phyloP scores from a whole-genome alignment of 495 filamentous ascomycete species.

The Hypoxylon perforatum region DNA sequence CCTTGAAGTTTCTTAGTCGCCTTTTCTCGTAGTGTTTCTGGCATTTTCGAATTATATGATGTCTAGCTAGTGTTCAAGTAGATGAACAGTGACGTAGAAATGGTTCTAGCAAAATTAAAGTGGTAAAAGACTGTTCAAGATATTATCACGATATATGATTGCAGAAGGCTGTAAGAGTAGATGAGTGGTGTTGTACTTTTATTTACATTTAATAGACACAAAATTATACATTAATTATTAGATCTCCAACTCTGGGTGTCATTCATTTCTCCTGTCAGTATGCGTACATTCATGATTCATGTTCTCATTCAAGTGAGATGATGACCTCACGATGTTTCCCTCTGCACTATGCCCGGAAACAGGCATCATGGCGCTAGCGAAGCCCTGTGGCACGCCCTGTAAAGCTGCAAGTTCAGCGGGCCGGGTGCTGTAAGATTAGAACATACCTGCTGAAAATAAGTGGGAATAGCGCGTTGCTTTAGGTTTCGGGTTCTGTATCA shows the following conservation, averaged over 20 bases:
- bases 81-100: no score
- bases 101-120: background rate
- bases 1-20: conserved; percentile 52
- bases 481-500: no score
- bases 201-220: conserved; percentile 4
- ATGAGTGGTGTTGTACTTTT: conserved; percentile 2
- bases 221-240: conserved; percentile 10
- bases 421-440: conserved; percentile 1
- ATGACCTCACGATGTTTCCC: conserved; percentile 41
- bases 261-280: background rate
- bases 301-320: conserved; percentile 38
- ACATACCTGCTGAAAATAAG: background rate
- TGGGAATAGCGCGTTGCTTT: background rate
- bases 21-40: conserved; percentile 48
- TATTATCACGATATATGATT: background rate
- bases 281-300: conserved; percentile 29
- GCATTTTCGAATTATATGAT: conserved; percentile 21
- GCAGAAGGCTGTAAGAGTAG: background rate
- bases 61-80: background rate
- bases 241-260: background rate
- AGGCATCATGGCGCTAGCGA: conserved; percentile 8
- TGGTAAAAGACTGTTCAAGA: background rate
- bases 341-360: background rate
- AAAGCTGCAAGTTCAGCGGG: conserved; percentile 2
- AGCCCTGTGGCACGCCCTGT: background rate